phyloP scores from a whole-genome alignment of 192 early-diverging fungal genomes.

The Diversispora epigaea region DNA sequence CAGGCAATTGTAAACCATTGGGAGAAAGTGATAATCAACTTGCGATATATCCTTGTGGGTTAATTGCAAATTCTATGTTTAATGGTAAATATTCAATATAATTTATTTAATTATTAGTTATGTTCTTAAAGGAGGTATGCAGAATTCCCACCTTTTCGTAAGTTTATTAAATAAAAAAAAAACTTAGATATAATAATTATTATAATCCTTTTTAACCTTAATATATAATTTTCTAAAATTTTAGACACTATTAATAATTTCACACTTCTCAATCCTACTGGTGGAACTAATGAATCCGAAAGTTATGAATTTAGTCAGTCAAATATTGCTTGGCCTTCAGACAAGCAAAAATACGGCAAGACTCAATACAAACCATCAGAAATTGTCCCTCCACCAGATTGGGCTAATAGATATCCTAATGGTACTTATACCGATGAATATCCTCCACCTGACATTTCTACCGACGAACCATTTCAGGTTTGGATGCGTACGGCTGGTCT shows the following conservation, averaged over 20 bases:
- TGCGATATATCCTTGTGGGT: conserved; percentile 90
- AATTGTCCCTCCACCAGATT: conserved; percentile 84
- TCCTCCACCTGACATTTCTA: conserved; percentile 60
- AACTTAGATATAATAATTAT: background rate
- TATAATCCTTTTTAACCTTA: background rate
- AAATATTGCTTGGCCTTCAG: conserved; percentile 88
- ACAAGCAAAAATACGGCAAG: conserved; percentile 67
- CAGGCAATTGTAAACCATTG: conserved; percentile 63
- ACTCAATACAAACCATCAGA: conserved; percentile 50
- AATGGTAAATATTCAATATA: conserved; percentile 63
- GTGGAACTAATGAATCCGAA: conserved; percentile 37
- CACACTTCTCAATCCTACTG: conserved; percentile 54
- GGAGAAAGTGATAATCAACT: conserved; percentile 39
- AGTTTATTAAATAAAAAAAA: background rate
- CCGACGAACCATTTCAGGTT: conserved; percentile 87
- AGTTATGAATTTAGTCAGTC: conserved; percentile 62
- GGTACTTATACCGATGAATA: conserved; percentile 51
- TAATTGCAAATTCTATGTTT: conserved; percentile 98
- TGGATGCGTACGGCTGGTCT: conserved; percentile 98
- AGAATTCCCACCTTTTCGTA: background rate
- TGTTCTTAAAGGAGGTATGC: background rate
- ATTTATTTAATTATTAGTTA: background rate
- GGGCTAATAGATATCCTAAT: conserved; percentile 64
- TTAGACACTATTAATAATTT: conserved; percentile 63
- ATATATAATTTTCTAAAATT: background rate